Base-by-base conservation (phyloP, 169 alveolate species). In the Eimeria necatrix region DNA sequence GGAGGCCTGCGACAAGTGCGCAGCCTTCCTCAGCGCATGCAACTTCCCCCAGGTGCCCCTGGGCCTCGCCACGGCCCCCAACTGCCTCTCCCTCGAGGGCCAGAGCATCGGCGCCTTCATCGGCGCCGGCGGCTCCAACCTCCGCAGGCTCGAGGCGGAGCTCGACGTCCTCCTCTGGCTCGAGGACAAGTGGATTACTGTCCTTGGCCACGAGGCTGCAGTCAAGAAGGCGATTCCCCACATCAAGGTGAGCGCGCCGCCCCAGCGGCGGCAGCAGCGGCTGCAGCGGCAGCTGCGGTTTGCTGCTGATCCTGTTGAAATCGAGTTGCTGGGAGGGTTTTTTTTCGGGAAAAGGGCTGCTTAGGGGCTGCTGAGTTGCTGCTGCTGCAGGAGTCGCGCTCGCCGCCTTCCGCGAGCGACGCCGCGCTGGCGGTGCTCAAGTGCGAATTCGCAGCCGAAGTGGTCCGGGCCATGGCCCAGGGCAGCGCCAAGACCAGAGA, bases 121-220 rank as follows among this genome's bases (percentile, higher is more conserved):
- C 52, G 95, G 95, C 61, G 53, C 61, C 46, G 93, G 93, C 14
- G 95, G 95, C 2, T 32, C 88, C 41, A 92, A 92, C 88, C 93
- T 92, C 20, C 93, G 95, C 48, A 48, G 78, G 46, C 60, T 92
- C 51, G 95, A 92, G 68, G 95, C 89, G 10, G 95, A 92, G 52
- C 48, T 32, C 46, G 95, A 81, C 60, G 95, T 92, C 51, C 86
- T 92, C 46, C 93, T 92, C 61, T 92, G 95, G 95, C 85, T 86
- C 0, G 95, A 92, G 22, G 95, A 86, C 49, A 92, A 48, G n/a
- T 86, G 74, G 64, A 81, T 92, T 14, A 92, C 89, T 49, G 93
- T 92, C 56, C 49, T 92, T 56, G 95, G 93, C n/a, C 93, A 71
- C n/a, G 73, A 78, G n/a, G 86, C 86, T 2, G 74, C 52, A 5